Evolutionary conservation across 345 rosid genomes (phyloP).

Genomic region (Hibiscus tridactylites): DNA sequence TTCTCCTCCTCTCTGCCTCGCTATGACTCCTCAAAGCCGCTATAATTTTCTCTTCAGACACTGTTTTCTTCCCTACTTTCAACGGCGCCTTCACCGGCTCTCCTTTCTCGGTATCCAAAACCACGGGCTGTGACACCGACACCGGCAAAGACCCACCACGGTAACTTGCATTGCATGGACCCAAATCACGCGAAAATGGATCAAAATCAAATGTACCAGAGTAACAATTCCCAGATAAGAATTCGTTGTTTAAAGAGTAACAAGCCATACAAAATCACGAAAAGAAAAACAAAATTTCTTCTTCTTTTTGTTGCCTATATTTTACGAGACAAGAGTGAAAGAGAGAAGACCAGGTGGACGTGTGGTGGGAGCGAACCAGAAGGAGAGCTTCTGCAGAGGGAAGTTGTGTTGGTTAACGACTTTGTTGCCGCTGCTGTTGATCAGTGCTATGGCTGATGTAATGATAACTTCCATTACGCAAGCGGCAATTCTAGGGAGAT

Average conservation of each 20-base stretch:
- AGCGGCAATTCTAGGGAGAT: conserved; percentile 7
- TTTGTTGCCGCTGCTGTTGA: conserved; percentile 10
- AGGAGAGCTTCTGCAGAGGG: conserved; percentile 54
- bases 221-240: conserved; percentile 26
- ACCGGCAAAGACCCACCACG: conserved; percentile 19
- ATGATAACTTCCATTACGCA: conserved; percentile 40
- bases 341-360: conserved; percentile 53
- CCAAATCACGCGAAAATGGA: conserved; percentile 20
- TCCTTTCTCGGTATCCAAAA: conserved; percentile 42
- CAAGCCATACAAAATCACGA: conserved; percentile 26
- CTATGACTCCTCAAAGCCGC: conserved; percentile 65
- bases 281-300: neutral
- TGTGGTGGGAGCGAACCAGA: conserved; percentile 67
- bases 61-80: conserved; percentile 36
- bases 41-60: conserved; percentile 40
- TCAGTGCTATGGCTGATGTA: conserved; percentile 16
- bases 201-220: conserved; percentile 22
- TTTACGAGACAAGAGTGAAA: conserved; percentile 21
- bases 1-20: conserved; percentile 72
- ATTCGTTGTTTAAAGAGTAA: conserved; percentile 23
- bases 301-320: neutral
- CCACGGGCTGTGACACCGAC: conserved; percentile 32
- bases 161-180: conserved; percentile 19
- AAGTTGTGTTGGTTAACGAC: conserved; percentile 39
- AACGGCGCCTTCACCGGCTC: conserved; percentile 54